Conservation (phyloP, 1,284 basidiomycete species). For the Abortiporus biennis region DNA sequence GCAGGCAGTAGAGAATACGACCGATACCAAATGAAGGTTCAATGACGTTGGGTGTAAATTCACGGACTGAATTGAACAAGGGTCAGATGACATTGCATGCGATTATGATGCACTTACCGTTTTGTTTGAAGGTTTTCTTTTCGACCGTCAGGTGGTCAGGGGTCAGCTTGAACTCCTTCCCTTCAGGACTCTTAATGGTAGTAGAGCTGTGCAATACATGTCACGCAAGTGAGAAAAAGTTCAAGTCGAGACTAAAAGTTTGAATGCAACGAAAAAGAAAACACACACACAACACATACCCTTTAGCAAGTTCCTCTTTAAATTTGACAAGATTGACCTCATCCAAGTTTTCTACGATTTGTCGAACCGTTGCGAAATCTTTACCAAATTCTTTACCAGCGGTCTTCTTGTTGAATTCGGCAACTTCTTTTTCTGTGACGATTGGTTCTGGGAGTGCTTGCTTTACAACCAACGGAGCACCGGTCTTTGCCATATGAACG, state of each 20-base stretch:
- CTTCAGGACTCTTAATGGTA: slow-evolving; percentile 48
- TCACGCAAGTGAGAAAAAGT: slow-evolving; percentile 14
- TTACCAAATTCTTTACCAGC: slow-evolving; percentile 90
- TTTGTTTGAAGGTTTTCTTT: slow-evolving; percentile 86
- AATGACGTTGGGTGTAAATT: slow-evolving; percentile 96
- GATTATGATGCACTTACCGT: slow-evolving; percentile 46
- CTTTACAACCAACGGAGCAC: slow-evolving; percentile 74
- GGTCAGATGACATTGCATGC: slow-evolving; percentile 24
- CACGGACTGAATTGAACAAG: slow-evolving; percentile 60
- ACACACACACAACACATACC: slow-evolving; percentile 40
- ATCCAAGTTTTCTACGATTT: slow-evolving; percentile 62
- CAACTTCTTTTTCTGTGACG: slow-evolving; percentile 66
- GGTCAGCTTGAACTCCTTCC: slow-evolving; percentile 68
- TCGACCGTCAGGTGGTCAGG: slow-evolving; percentile 78
- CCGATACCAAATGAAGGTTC: slow-evolving; percentile 99
- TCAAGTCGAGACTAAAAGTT: too few relatives aligned
- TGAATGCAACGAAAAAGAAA: slow-evolving; percentile 7
- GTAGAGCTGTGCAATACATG: slow-evolving; percentile 33
- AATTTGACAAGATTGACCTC: slow-evolving; percentile 67
- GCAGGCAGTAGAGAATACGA: slow-evolving; percentile 89
- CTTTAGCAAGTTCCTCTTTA: slow-evolving; percentile 71
- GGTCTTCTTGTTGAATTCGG: slow-evolving; percentile 83
- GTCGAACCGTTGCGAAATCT: slow-evolving; percentile 73
- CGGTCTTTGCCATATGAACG: slow-evolving; percentile 53
- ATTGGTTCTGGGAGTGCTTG: slow-evolving; percentile 82